Conservation (phyloP, 1,284 basidiomycete genomes). For the Tylopilus sp. region DNA sequence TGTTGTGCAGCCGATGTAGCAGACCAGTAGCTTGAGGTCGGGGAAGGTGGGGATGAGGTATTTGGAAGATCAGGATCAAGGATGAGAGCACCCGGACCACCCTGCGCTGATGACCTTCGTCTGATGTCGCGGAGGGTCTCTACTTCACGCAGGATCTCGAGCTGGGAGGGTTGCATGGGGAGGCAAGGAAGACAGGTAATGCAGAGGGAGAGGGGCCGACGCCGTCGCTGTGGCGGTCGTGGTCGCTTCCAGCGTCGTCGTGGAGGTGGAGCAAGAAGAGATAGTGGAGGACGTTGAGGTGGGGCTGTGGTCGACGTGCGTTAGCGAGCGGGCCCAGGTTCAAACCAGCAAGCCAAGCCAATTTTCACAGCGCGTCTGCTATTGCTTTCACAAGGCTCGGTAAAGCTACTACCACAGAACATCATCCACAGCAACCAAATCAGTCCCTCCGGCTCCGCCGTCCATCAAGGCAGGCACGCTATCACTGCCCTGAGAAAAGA, state of each 20-base stretch:
- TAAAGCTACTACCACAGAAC: conserved; percentile 19
- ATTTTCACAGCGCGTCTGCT: conserved; percentile 14
- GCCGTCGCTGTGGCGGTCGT: conserved; percentile 10
- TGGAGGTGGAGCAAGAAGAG: neutral
- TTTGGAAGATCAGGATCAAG: conserved; percentile 86
- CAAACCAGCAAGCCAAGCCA: conserved; percentile 4
- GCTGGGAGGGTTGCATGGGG: conserved; percentile 69
- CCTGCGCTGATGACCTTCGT: conserved; percentile 70
- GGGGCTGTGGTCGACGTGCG: conserved; percentile 1
- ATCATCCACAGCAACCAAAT: conserved; percentile 19
- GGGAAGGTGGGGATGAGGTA: conserved; percentile 51
- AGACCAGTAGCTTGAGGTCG: conserved; percentile 51
- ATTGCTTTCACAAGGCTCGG: neutral
- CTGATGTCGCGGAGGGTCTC: conserved; percentile 80
- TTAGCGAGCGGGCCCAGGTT: conserved; percentile 6
- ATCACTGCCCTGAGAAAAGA: conserved; percentile 4
- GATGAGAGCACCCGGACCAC: conserved; percentile 72
- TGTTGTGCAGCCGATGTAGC: conserved; percentile 34
- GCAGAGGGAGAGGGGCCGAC: conserved; percentile 4
- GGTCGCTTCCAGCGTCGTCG: neutral
- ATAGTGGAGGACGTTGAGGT: neutral
- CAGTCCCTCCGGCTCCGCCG: conserved; percentile 12
- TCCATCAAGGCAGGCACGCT: conserved; percentile 12
- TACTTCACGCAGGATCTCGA: conserved; percentile 84
- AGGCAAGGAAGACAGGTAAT: conserved; percentile 12